Evolutionary conservation across 495 filamentous ascomycete genomes (phyloP).

Genomic region (Diplogelasinospora grovesii): DNA sequence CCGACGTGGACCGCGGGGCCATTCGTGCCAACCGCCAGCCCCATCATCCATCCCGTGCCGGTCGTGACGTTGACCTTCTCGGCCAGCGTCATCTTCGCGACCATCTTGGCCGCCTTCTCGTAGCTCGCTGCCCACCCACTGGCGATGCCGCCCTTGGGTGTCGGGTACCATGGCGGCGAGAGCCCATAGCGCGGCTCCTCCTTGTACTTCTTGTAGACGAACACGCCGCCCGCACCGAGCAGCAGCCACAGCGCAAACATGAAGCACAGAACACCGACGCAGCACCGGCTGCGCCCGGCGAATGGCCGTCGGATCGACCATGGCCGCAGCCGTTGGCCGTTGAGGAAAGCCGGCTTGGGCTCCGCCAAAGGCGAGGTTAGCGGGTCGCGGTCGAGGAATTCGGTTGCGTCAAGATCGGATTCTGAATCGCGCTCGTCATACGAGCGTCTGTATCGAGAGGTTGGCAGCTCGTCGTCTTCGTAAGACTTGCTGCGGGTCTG

Average conservation of each 20-base stretch:
- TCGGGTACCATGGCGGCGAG: conserved; percentile 78
- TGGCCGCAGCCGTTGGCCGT: background rate
- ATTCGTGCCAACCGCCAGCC: conserved; percentile 85
- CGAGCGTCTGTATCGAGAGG: conserved; percentile 18
- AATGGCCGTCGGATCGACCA: conserved; percentile 19
- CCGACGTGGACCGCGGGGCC: conserved; percentile 60
- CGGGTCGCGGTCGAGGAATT: conserved; percentile 29
- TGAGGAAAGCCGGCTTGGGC: conserved; percentile 10
- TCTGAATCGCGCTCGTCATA: conserved; percentile 29
- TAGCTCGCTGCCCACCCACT: conserved; percentile 72
- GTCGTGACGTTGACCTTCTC: conserved; percentile 97
- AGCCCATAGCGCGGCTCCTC: conserved; percentile 41
- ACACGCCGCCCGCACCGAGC: conserved; percentile 31
- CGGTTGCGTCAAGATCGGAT: conserved; percentile 37
- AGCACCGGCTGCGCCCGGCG: conserved; percentile 30
- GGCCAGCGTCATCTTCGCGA: conserved; percentile 71
- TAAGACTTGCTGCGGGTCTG: conserved; percentile 20
- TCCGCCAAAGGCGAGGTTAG: conserved; percentile 5
- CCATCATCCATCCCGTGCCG: conserved; percentile 87
- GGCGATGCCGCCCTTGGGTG: conserved; percentile 73
- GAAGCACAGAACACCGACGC: conserved; percentile 20
- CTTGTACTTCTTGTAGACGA: conserved; percentile 36
- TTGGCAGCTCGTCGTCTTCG: conserved; percentile 8
- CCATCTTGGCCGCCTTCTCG: conserved; percentile 70
- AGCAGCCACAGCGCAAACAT: conserved; percentile 26